These are phyloP conservation scores for Starmerella sp. DNA, from an alignment of 805 yeast species.

Conservation along the genomic window DNA sequence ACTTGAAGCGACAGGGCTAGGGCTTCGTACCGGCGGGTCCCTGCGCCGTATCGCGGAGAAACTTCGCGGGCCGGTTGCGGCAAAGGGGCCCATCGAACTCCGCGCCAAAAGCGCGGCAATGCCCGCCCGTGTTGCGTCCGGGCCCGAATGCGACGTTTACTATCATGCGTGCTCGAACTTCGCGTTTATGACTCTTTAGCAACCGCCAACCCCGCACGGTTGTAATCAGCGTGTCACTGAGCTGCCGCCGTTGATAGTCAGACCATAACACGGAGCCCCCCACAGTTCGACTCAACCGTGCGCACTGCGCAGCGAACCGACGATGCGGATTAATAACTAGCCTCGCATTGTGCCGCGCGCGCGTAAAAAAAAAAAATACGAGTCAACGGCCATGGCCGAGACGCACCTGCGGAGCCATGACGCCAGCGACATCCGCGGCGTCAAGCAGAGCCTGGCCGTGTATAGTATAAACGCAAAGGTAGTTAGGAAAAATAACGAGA, in stretches of 20 bases:
- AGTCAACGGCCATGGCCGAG: neutral
- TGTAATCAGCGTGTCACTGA: neutral
- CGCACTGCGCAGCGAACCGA: neutral
- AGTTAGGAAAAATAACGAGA: conserved; percentile 2
- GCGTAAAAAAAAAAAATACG: no score
- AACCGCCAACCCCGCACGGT: neutral
- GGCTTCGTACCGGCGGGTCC: neutral
- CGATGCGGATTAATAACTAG: neutral
- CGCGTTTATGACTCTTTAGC: neutral
- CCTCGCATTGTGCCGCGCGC: neutral
- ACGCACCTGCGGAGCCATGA: neutral
- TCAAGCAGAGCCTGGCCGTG: neutral
- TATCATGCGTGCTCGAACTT: no score
- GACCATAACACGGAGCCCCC: neutral
- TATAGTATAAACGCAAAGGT: neutral
- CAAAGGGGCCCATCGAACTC: no score
- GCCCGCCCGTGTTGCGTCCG: no score
- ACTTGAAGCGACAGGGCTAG: neutral
- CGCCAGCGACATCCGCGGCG: neutral
- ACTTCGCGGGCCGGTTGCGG: no score
- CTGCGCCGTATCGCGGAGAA: no score
- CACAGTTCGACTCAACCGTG: neutral
- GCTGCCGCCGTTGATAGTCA: neutral
- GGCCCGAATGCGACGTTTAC: no score
- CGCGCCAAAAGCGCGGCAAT: no score